Percentiles rank a stretch among this genome's conserved stretches.
Conservation (phyloP, 2,329 filamentous ascomycete species). For the Colletotrichum eleusines region DNA sequence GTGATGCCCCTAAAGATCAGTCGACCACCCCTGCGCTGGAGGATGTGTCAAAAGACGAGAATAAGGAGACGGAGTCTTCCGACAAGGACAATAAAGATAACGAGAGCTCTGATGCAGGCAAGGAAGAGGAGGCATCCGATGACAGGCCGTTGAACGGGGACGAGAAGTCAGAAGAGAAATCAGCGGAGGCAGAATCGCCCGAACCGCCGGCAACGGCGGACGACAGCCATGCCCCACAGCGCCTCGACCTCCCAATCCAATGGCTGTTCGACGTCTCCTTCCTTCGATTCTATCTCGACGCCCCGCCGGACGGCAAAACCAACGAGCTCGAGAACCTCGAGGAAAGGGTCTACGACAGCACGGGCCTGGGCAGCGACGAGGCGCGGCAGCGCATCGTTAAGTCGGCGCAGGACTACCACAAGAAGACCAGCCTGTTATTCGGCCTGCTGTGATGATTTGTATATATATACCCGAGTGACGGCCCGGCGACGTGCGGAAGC, state of each 20-base stretch:
- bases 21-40: constrained; percentile 40
- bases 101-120: constrained; percentile 24
- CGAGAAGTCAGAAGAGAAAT: constrained; percentile 20
- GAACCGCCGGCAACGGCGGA: constrained; percentile 31
- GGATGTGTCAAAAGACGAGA: constrained; percentile 15
- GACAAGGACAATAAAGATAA: constrained; percentile 39
- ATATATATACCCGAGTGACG: constrained; percentile 25
- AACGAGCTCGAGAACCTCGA: constrained; percentile 59
- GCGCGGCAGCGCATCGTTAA: constrained; percentile 68
- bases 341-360: constrained; percentile 57
- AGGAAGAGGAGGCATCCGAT: constrained; percentile 22
- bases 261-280: constrained; percentile 72
- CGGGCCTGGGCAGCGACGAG: constrained; percentile 61
- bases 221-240: constrained; percentile 46
- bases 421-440: constrained; percentile 84
- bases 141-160: constrained; percentile 25
- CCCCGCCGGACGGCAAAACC: constrained; percentile 43
- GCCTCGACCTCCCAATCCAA: constrained; percentile 65
- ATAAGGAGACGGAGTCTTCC: constrained; percentile 33
- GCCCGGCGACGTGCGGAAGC: not conserved
- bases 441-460: constrained; percentile 71
- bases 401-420: constrained; percentile 82
- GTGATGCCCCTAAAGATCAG: constrained; percentile 36
- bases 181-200: constrained; percentile 29
- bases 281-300: constrained; percentile 60